Evolutionary conservation across 306 rosid genomes (phyloP).

Genomic region (Casuarina glauca): DNA sequence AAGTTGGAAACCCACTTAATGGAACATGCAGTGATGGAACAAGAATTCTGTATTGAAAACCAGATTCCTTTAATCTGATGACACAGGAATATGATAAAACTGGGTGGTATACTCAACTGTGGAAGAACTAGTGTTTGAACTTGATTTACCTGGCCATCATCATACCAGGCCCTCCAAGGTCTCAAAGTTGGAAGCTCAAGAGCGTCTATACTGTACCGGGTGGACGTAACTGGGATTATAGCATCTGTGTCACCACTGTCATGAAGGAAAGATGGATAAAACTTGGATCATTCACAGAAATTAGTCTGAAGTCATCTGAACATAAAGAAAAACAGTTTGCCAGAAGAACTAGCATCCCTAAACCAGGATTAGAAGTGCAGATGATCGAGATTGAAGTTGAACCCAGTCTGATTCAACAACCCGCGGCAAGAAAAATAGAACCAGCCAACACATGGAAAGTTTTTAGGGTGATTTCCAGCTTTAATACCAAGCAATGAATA

Average conservation of each 20-base stretch:
- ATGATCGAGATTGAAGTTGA: background rate
- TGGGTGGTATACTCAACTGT: too few relatives aligned
- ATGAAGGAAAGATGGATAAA: background rate
- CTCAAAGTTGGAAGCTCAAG: conserved; percentile 60
- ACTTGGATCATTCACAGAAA: conserved; percentile 7
- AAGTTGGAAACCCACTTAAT: background rate
- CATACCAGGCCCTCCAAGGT: conserved; percentile 87
- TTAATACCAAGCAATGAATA: background rate
- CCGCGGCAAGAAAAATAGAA: background rate
- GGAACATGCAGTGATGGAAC: background rate
- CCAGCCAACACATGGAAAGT: background rate
- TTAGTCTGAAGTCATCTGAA: background rate
- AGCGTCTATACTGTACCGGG: conserved; percentile 73
- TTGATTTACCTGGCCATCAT: conserved; percentile 58
- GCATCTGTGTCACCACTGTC: conserved; percentile 86
- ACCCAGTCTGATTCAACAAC: background rate
- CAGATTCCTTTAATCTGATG: background rate
- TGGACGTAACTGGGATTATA: conserved; percentile 73
- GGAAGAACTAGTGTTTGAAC: background rate
- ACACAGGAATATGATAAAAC: background rate
- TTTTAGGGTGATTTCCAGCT: background rate
- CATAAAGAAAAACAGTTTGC: conserved; percentile 5
- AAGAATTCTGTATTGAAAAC: background rate
- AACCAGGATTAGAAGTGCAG: background rate
- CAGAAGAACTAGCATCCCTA: conserved; percentile 3